A percentile compares a stretch with the other conserved stretches of the same genome.
Evolutionary conservation across 345 rosid genomes (phyloP).

Genomic region (Dipteronia dyeriana): DNA sequence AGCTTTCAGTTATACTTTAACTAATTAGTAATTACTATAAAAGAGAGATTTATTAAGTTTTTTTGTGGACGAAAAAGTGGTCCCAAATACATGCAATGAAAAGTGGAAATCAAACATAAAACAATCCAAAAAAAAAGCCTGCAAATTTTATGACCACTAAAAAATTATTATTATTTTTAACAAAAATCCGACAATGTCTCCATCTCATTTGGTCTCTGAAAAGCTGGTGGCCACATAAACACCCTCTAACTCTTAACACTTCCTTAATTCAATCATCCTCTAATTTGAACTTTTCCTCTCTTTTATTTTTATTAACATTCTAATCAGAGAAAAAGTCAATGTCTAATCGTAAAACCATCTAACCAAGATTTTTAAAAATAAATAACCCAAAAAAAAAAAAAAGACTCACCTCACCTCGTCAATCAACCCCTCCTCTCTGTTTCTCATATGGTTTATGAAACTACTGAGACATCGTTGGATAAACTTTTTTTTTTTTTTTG

Average conservation of each 20-base stretch:
- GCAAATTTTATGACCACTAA: background rate
- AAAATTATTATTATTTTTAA: background rate
- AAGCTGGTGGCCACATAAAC: background rate
- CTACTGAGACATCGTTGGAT: background rate
- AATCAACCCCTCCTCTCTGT: background rate
- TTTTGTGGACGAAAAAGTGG: slow-evolving; percentile 2
- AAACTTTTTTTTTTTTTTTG: background rate
- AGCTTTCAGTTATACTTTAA: too few relatives aligned
- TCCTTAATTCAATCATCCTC: slow-evolving; percentile 17
- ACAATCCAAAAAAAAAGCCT: background rate
- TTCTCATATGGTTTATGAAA: background rate
- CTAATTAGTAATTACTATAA: too few relatives aligned
- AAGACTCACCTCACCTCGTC: background rate
- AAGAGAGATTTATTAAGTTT: background rate
- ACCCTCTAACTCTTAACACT: background rate
- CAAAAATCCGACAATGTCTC: background rate
- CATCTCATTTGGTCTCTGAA: background rate
- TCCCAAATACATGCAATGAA: background rate
- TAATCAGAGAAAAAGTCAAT: slow-evolving; percentile 4
- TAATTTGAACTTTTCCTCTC: slow-evolving; percentile 7
- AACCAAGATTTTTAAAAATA: background rate
- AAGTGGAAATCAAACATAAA: background rate
- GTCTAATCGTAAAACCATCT: background rate
- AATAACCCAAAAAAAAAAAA: background rate
- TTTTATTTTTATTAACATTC: background rate